Evolutionary conservation across 441 rosid species (phyloP).

Genomic region (Mallotus japonicus): DNA sequence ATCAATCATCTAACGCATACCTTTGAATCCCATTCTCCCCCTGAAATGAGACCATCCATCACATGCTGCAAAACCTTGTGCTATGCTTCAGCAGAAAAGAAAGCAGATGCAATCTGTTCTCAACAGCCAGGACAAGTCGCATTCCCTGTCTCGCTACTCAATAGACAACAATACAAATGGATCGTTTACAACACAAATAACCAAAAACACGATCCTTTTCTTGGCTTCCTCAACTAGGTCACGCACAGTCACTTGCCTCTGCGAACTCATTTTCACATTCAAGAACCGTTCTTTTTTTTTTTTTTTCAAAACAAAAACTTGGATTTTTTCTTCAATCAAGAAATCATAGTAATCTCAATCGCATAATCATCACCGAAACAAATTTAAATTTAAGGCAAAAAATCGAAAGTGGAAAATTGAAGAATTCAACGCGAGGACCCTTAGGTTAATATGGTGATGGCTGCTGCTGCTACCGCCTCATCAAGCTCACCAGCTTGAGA

Average conservation of each 20-base stretch:
- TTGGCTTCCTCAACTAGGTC: conserved; percentile 96
- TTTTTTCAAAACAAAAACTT: no score
- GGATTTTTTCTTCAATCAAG: background rate
- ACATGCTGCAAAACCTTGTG: conserved; percentile 98
- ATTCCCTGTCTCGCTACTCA: conserved; percentile 69
- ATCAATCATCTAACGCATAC: conserved; percentile 99
- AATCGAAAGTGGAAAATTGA: no score
- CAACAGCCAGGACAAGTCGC: conserved; percentile 59
- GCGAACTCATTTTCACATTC: conserved; percentile 51
- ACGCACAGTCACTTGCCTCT: conserved; percentile 58
- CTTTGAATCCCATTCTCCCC: no score
- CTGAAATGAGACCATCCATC: conserved; percentile 80
- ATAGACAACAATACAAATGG: conserved; percentile 44
- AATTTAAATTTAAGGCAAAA: no score
- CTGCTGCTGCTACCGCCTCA: no score
- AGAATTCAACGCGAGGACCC: no score
- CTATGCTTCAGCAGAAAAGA: conserved; percentile 90
- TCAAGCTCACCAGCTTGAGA: no score
- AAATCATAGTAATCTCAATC: conserved; percentile 15
- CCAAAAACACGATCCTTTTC: conserved; percentile 84
- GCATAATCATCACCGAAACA: background rate
- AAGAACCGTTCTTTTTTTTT: no score
- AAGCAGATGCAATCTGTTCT: conserved; percentile 91
- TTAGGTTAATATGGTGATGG: no score
- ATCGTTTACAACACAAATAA: conserved; percentile 69